phyloP scores from a whole-genome alignment of 2,329 filamentous ascomycete genomes.

The Nigrospora oryzae region DNA sequence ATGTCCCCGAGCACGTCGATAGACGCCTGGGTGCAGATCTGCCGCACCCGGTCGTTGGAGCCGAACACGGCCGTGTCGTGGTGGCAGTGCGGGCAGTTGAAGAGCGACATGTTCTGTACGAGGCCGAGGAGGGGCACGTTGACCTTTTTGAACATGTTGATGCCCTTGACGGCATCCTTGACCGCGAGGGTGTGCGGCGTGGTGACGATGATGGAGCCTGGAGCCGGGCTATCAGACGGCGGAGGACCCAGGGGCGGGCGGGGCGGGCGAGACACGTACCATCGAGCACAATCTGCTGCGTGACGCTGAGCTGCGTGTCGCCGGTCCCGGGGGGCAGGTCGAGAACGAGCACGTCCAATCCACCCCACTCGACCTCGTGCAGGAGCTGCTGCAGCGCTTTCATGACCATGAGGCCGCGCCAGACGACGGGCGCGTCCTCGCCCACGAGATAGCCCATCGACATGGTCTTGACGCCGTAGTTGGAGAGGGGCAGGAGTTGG shows the following conservation, averaged over 20 bases:
- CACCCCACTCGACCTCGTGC: conserved; percentile 91
- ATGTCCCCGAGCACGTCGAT: conserved; percentile 84
- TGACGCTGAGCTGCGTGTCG: conserved; percentile 93
- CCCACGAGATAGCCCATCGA: conserved; percentile 92
- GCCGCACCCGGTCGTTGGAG: conserved; percentile 52
- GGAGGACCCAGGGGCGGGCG: not conserved
- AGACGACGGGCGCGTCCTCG: conserved; percentile 76
- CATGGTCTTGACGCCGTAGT: conserved; percentile 97
- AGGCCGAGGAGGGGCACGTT: conserved; percentile 75
- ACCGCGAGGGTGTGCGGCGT: conserved; percentile 91
- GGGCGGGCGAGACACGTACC: conserved; percentile 37
- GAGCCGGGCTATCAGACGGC: not conserved
- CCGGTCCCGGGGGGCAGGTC: conserved; percentile 93
- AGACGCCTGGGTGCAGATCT: conserved; percentile 61
- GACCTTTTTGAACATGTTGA: conserved; percentile 87
- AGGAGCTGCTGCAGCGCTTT: conserved; percentile 93
- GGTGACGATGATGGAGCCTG: conserved; percentile 76
- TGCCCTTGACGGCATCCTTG: conserved; percentile 83
- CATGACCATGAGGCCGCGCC: conserved; percentile 95
- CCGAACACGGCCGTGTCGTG: conserved; percentile 72
- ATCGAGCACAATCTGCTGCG: conserved; percentile 84
- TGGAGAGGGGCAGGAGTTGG: conserved; percentile 77
- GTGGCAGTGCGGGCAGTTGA: conserved; percentile 70
- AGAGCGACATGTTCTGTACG: conserved; percentile 87
- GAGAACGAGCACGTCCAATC: conserved; percentile 78